phyloP scores from a whole-genome alignment of 495 filamentous ascomycete genomes.

The Neurospora hispaniola region DNA sequence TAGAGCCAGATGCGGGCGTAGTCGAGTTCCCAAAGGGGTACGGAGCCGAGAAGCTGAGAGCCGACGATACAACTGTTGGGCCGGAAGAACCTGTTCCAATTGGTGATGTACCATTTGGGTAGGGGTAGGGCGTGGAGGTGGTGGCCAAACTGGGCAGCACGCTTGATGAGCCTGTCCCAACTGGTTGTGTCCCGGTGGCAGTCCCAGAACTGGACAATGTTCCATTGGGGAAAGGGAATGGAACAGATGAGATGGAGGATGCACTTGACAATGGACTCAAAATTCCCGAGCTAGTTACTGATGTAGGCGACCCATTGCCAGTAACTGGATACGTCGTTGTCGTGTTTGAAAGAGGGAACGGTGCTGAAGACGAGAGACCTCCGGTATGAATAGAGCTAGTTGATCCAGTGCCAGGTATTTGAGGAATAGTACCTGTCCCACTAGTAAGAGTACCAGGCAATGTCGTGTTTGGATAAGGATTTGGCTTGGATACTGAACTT shows the following conservation, averaged over 20 bases:
- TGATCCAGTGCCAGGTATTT: background rate
- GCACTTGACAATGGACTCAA: background rate
- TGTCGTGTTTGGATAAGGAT: constrained; percentile 11
- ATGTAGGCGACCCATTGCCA: background rate
- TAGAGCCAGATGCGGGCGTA: background rate
- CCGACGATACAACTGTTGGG: background rate
- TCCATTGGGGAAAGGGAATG: constrained; percentile 2
- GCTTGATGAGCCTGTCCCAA: background rate
- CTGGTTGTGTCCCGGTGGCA: background rate
- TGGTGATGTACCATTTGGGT: background rate
- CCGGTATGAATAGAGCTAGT: constrained; percentile 3
- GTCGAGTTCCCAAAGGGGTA: constrained; percentile 5
- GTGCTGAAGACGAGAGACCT: constrained; percentile 9
- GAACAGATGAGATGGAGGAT: background rate
- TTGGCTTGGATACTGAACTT: constrained; percentile 3
- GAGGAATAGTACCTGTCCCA: background rate
- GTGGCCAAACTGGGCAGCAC: background rate
- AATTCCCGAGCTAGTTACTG: background rate
- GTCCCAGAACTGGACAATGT: background rate
- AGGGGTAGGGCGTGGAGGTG: background rate
- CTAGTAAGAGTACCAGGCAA: background rate
- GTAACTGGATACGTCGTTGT: constrained; percentile 5
- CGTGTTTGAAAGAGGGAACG: constrained; percentile 21
- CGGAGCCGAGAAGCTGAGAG: background rate
- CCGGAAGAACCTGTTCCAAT: background rate